Conservation (phyloP, 1,284 basidiomycete species). For the Puccinia triticina region DNA sequence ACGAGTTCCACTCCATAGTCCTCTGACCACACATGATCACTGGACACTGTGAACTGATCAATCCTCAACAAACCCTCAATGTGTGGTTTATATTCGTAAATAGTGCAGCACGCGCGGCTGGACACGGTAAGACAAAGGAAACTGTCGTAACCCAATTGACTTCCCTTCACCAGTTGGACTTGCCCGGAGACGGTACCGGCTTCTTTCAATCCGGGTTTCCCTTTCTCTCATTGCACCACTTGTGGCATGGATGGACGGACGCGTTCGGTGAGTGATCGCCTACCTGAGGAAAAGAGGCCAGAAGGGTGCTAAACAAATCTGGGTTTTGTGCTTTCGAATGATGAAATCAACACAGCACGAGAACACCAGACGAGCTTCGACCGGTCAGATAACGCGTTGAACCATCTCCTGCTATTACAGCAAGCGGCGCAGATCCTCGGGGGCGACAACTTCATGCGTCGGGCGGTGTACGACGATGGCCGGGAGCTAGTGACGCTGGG, state of each 20-base stretch:
- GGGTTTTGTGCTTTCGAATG: too few relatives aligned
- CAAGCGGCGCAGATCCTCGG: constrained; percentile 55
- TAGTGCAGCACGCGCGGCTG: constrained; percentile 39
- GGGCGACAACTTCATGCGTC: constrained; percentile 56
- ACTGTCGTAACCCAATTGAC: constrained; percentile 33
- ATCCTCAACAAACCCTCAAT: background rate
- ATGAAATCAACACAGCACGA: background rate
- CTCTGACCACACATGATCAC: too few relatives aligned
- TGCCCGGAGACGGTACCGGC: constrained; percentile 56
- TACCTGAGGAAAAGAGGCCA: background rate
- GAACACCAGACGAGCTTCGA: constrained; percentile 53
- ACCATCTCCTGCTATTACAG: constrained; percentile 49
- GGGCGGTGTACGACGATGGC: constrained; percentile 55
- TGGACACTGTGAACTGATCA: too few relatives aligned
- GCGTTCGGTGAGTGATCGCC: constrained; percentile 40
- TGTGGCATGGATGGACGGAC: constrained; percentile 53
- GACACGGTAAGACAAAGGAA: constrained; percentile 36
- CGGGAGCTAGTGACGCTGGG: constrained; percentile 55
- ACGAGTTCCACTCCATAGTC: background rate
- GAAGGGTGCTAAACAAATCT: background rate
- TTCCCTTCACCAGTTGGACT: constrained; percentile 53
- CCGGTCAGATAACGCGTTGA: constrained; percentile 53
- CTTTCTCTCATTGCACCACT: constrained; percentile 55
- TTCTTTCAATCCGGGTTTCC: constrained; percentile 56
- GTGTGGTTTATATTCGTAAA: background rate